Percentiles rank a stretch among this genome's conserved stretches.
Evolutionary conservation across 768 basidiomycete genomes (phyloP).

Genomic region (Kwoniella bestiolae): DNA sequence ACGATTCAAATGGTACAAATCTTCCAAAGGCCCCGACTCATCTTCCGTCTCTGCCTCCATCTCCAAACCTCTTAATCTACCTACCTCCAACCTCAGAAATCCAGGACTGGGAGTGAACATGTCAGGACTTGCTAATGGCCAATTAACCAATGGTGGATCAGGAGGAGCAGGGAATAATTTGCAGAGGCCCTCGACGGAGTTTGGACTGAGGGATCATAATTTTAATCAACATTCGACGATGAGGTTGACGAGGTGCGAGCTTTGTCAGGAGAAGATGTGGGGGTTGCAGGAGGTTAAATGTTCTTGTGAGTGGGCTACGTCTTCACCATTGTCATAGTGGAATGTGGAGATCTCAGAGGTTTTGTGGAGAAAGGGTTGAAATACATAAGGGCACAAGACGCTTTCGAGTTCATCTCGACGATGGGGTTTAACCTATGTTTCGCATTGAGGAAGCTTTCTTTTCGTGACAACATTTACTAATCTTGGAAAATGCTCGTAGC

Average conservation of each 20-base stretch:
- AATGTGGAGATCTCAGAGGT: too few relatives aligned
- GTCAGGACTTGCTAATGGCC: not conserved
- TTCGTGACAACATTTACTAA: too few relatives aligned
- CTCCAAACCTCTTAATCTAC: slow-evolving; percentile 48
- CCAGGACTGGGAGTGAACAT: slow-evolving; percentile 19
- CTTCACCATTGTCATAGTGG: not conserved
- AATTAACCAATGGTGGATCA: slow-evolving; percentile 1
- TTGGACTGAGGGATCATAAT: slow-evolving; percentile 66
- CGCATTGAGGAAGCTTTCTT: too few relatives aligned
- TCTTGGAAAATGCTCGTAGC: slow-evolving; percentile 60
- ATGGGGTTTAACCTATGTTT: too few relatives aligned
- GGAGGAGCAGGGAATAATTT: slow-evolving; percentile 14
- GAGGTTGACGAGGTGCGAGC: slow-evolving; percentile 88
- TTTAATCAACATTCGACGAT: slow-evolving; percentile 89
- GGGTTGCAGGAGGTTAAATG: slow-evolving; percentile 88
- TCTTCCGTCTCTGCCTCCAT: slow-evolving; percentile 50
- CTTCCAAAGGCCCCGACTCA: slow-evolving; percentile 55
- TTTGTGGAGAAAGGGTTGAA: too few relatives aligned
- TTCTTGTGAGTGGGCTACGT: slow-evolving; percentile 78
- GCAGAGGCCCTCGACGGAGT: slow-evolving; percentile 49
- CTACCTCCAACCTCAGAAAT: slow-evolving; percentile 30
- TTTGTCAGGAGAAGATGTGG: slow-evolving; percentile 98
- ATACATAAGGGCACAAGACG: too few relatives aligned
- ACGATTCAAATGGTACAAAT: slow-evolving; percentile 61
- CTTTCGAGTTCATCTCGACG: too few relatives aligned